Evolutionary conservation across 2,329 filamentous ascomycete genomes (phyloP), one percentile per base, ranked within the genome.

Genomic region (Fusarium drepaniforme): DNA sequence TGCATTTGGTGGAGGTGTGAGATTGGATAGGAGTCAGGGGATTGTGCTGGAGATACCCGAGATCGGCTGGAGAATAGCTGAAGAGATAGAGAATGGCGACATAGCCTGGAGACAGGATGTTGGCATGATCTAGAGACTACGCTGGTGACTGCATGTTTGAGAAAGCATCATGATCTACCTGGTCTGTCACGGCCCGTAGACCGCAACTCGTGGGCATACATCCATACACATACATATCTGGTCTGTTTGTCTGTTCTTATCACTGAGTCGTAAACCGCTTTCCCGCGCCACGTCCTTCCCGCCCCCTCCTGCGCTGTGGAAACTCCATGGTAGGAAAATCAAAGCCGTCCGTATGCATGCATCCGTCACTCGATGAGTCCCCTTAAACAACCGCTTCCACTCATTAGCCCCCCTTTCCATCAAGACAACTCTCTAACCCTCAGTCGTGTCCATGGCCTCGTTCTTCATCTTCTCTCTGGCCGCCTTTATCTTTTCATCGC

Each of bases 401-500:
- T 16, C 46, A 51, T 37, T 25, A 60, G 13, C 13, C 42, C 35
- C 21, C 21, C 25, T 18, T 23, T 16, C 42, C 56, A 9, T 25
- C 6, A 56, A 53, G 30, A 35, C 38, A 21, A 28, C 21, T 37
- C 25, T 28, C 18, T 70, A 83, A 21, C 80, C 85, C 40, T 84
- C 83, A 5, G 83, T 83, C 2, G 84, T 88, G 70, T 88, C 87
- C 85, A 88, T 88, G 3, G 78, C 66, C 18, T 85, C 83, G 3
- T 49, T 75, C 60, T 81, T 79, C 11, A 82, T 64, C 74, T 85
- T 86, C 1, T 77, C 83, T 80, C 83, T 87, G 1, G 85, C 85
- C 3, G 84, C 84, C 42, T 86, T 84, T n/a, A 90, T 83, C 68
- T 83, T 86, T 78, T 86, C 87, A 33, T 85, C 85, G 73, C 87